Evolutionary conservation across 495 filamentous ascomycete genomes (phyloP), one percentile per base, ranked within the genome.

Genomic region (Staphylotrichum tortipilum): DNA sequence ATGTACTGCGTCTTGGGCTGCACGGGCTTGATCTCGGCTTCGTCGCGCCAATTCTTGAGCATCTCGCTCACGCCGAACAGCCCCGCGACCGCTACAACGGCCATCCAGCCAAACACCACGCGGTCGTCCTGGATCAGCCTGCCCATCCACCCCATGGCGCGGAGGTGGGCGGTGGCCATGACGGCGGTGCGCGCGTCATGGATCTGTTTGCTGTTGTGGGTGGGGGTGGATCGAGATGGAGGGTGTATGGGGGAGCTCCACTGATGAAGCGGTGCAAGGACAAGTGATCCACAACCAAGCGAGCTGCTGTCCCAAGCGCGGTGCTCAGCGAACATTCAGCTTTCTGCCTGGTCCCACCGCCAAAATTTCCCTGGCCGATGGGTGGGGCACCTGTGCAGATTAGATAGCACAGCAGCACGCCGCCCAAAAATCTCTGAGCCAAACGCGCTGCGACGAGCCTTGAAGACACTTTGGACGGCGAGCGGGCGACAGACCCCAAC

Each of bases 1-100:
- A 79, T 79, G 56, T 78, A 78, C 51, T 77, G 75, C 10, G 77
- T 70, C 58, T 78, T 79, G 34, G 71, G 75, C 47, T 68, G 72
- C 12, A 63, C 54, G 2, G 68, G 70, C 22, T 70, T 69, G 54
- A 77, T 60, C 50, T 71, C 65, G 49, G 67, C 69, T 35, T 74
- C 65, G 48, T 77, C 70, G 48, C 71, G 72, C 44, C 71, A 75
- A 24, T 64, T 49, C 31, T 64, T 56, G 21, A 79, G 68, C 33
- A 69, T 56, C 3, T 54, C 52, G 42, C 59, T 64, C 62, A 75
- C 67, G 3, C 60, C 46, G 33, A 66, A 47, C 24, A 73, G 34
- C 44, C 71, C 55, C 35, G 58, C 61, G 8, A 65, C 50, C 3
- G 68, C 62, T 15, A 63, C 61, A 26, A 75, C 28, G 18, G 68